Evolutionary conservation across 2,329 filamentous ascomycete genomes (phyloP).

Genomic region (Sporothrix euskadiensis): DNA sequence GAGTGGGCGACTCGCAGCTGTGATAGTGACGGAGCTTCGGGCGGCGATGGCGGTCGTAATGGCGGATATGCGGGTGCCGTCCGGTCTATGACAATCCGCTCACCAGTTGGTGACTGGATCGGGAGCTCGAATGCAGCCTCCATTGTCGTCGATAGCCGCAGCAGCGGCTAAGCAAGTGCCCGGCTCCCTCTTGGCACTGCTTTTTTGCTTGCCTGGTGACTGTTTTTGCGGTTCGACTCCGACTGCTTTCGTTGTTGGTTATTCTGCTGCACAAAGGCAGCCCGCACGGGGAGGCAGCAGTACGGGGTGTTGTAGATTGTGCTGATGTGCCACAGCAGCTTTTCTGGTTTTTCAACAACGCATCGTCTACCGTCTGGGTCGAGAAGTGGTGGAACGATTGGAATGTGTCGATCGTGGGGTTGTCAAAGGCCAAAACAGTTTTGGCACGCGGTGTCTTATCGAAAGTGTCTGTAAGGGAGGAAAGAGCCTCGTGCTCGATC

Average conservation of each 20-base stretch:
- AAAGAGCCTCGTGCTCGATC: slow-evolving; percentile 2
- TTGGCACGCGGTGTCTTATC: slow-evolving; percentile 2
- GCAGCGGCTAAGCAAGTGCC: not conserved
- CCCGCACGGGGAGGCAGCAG: slow-evolving; percentile 21
- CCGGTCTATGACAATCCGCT: slow-evolving; percentile 24
- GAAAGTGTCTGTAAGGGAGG: not conserved
- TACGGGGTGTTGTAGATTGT: slow-evolving; percentile 15
- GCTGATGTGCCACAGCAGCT: slow-evolving; percentile 11
- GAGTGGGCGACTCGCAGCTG: not conserved
- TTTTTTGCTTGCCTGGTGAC: not conserved
- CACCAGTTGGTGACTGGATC: slow-evolving; percentile 30
- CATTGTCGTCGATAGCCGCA: slow-evolving; percentile 28
- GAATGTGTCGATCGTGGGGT: slow-evolving; percentile 20
- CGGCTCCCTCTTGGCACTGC: slow-evolving; percentile 16
- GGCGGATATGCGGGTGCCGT: slow-evolving; percentile 13
- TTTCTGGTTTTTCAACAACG: not conserved
- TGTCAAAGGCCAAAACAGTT: not conserved
- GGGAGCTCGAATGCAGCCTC: slow-evolving; percentile 34
- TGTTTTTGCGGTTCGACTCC: not conserved
- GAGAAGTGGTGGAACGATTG: not conserved
- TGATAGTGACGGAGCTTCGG: slow-evolving; percentile 25
- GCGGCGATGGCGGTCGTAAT: slow-evolving; percentile 24
- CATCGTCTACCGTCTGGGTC: not conserved
- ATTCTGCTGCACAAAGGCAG: slow-evolving; percentile 25
- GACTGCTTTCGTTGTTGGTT: slow-evolving; percentile 17